These are phyloP conservation scores for Vitis hybrid DNA, from an alignment of 177 flowering plant species.

Conservation along the genomic window DNA sequence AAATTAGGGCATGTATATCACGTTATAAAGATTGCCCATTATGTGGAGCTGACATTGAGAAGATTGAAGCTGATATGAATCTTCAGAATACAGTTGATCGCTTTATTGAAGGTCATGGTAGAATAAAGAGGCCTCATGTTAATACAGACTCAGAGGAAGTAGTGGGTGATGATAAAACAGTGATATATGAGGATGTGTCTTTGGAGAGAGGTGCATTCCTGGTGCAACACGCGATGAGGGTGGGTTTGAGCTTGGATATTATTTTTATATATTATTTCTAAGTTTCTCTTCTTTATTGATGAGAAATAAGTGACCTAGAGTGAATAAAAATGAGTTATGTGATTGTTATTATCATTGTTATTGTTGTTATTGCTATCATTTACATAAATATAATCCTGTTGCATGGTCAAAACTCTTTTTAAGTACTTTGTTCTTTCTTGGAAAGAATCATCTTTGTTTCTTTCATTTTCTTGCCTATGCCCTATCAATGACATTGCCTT, in stretches of 20 bases:
- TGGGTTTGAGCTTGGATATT: constrained; percentile 28
- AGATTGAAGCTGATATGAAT: constrained; percentile 62
- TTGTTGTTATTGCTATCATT: no score
- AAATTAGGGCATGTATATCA: constrained; percentile 71
- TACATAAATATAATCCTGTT: no score
- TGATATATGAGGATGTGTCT: constrained; percentile 89
- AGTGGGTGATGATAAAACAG: constrained; percentile 39
- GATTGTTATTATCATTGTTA: no score
- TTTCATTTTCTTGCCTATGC: neutral
- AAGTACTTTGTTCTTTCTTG: no score
- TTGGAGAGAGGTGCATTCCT: constrained; percentile 93
- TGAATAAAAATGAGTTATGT: no score
- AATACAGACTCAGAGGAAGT: constrained; percentile 30
- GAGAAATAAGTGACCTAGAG: no score
- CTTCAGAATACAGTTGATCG: constrained; percentile 77
- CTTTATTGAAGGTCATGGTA: constrained; percentile 89
- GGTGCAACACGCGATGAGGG: constrained; percentile 90
- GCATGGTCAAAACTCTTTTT: no score
- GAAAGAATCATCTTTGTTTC: neutral
- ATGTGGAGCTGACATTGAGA: constrained; percentile 81
- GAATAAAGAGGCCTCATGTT: constrained; percentile 75
- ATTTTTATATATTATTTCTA: neutral
- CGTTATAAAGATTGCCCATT: constrained; percentile 85
- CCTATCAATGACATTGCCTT: neutral
- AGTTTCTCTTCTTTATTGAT: neutral